phyloP scores from a whole-genome alignment of 805 yeast genomes.

The Metschnikowia gelsemii region DNA sequence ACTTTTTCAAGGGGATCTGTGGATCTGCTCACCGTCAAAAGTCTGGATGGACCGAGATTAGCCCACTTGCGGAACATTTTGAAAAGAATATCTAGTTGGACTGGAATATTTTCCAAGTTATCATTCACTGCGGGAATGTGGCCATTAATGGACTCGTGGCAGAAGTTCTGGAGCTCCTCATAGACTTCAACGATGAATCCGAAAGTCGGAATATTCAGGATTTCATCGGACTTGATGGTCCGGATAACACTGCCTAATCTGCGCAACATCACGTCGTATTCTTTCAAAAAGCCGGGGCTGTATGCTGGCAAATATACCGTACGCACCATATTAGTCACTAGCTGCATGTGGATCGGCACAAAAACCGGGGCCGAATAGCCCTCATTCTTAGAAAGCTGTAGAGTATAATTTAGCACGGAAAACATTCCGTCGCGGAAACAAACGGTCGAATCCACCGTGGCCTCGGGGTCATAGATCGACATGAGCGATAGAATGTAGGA shows the following conservation, averaged over 20 bases:
- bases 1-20: conserved; percentile 35
- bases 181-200: conserved; percentile 24
- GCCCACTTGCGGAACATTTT: conserved; percentile 39
- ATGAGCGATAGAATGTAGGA: conserved; percentile 39
- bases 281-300: conserved; percentile 32
- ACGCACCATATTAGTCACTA: conserved; percentile 36
- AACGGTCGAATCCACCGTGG: conserved; percentile 34
- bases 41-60: conserved; percentile 30
- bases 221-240: conserved; percentile 5
- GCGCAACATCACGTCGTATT: conserved; percentile 26
- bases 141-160: conserved; percentile 25
- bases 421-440: conserved; percentile 44
- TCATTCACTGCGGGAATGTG: conserved; percentile 29
- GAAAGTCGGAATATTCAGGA: conserved; percentile 11
- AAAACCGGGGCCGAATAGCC: conserved; percentile 16
- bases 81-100: conserved; percentile 36
- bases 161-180: conserved; percentile 25
- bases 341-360: conserved; percentile 33
- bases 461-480: conserved; percentile 46
- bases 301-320: conserved; percentile 39
- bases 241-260: conserved; percentile 24
- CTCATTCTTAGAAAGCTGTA: conserved; percentile 18
- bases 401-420: conserved; percentile 32
- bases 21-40: conserved; percentile 23
- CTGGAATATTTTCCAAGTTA: conserved; percentile 26